phyloP scores from a whole-genome alignment of 163 green algal species.

The Chlamydomonas reinhardtii region DNA sequence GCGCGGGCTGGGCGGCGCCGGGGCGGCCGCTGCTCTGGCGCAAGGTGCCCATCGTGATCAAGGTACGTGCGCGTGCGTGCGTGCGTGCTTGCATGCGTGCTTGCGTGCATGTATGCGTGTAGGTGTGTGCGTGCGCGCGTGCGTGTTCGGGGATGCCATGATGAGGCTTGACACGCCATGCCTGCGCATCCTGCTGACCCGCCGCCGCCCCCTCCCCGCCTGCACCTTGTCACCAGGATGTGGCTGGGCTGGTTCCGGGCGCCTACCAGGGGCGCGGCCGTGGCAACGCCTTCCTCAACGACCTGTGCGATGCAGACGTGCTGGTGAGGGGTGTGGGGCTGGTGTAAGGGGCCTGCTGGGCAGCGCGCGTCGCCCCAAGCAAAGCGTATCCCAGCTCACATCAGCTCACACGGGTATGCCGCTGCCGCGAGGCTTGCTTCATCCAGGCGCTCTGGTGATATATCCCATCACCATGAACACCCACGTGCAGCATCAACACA shows the following conservation, averaged over 20 bases:
- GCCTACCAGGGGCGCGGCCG: conserved; percentile 62
- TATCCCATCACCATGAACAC: too few relatives aligned
- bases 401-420: too few relatives aligned
- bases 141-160: too few relatives aligned
- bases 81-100: background rate
- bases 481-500: too few relatives aligned
- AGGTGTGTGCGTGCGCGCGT: background rate
- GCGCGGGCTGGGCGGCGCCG: conserved; percentile 40
- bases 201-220: background rate
- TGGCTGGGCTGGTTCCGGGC: conserved; percentile 72
- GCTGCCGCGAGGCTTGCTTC: too few relatives aligned
- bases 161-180: too few relatives aligned
- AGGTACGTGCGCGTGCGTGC: conserved; percentile 7
- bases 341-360: too few relatives aligned
- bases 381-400: too few relatives aligned
- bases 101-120: background rate
- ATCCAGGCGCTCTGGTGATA: too few relatives aligned
- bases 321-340: conserved; percentile 5
- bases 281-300: conserved; percentile 75
- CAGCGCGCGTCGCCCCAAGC: too few relatives aligned
- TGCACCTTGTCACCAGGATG: conserved; percentile 47
- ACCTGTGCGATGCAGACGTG: conserved; percentile 72
- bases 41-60: conserved; percentile 60
- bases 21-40: conserved; percentile 53
- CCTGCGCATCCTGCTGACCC: too few relatives aligned